Conservation (phyloP, 2,329 filamentous ascomycete species). For the Botryotinia calthae region DNA sequence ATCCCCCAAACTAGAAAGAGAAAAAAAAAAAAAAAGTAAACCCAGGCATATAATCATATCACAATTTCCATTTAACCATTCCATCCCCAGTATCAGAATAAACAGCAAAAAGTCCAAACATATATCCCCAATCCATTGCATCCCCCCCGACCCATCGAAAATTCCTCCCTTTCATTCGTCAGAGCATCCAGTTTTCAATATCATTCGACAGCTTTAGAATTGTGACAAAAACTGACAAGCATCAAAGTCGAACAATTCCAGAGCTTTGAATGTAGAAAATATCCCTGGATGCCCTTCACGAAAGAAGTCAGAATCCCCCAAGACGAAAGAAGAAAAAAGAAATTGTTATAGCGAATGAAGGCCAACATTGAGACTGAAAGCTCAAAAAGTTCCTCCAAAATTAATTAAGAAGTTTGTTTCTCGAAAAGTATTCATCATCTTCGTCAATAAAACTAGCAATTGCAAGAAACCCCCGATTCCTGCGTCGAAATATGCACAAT, state of each 20-base stretch:
- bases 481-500: conserved; percentile 37
- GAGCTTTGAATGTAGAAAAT: not conserved
- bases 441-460: conserved; percentile 32
- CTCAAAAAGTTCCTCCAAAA: conserved; percentile 7
- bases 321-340: not conserved
- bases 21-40: conserved; percentile 9
- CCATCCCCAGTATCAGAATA: conserved; percentile 1
- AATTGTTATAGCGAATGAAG: conserved; percentile 14
- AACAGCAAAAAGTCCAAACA: conserved; percentile 7
- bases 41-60: conserved; percentile 22
- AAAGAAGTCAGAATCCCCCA: not conserved
- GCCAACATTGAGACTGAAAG: not conserved
- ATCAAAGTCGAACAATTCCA: not conserved
- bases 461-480: conserved; percentile 22
- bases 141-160: not conserved
- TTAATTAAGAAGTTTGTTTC: conserved; percentile 19
- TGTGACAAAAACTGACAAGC: not conserved
- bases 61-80: conserved; percentile 16
- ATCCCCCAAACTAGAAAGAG: not conserved
- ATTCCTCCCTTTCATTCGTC: not conserved
- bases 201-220: not conserved
- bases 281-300: not conserved
- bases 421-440: conserved; percentile 33
- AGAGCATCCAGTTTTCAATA: not conserved
- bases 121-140: conserved; percentile 8